phyloP scores from a whole-genome alignment of 495 filamentous ascomycete genomes.

The Evansstolkia leycettana region DNA sequence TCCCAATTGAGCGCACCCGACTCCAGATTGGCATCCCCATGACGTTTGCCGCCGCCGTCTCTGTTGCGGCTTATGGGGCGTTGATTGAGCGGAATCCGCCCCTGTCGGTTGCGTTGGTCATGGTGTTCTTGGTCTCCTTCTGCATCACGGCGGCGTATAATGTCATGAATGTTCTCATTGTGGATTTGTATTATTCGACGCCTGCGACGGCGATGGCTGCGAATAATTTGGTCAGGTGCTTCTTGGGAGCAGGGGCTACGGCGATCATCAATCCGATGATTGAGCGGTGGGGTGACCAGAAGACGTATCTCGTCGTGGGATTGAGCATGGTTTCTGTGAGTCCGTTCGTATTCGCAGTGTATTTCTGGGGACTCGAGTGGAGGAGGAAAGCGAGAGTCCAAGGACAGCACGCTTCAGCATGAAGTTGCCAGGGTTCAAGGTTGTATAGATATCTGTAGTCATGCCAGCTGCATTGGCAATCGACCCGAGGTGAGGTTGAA shows the following conservation, averaged over 20 bases:
- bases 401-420: too few species aligned
- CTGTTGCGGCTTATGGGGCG: slow-evolving; percentile 9
- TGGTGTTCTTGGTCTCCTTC: slow-evolving; percentile 41
- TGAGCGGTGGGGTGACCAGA: slow-evolving; percentile 4
- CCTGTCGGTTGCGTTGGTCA: slow-evolving; percentile 33
- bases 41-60: slow-evolving; percentile 5
- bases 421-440: slow-evolving; percentile 1
- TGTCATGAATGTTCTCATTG: slow-evolving; percentile 26
- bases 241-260: slow-evolving; percentile 50
- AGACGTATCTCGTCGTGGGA: slow-evolving; percentile 12
- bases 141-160: slow-evolving; percentile 42
- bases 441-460: slow-evolving; percentile 1
- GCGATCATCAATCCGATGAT: slow-evolving; percentile 50
- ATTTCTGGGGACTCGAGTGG: slow-evolving; percentile 7
- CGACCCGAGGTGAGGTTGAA: too few species aligned
- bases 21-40: slow-evolving; percentile 28
- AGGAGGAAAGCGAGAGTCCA: slow-evolving; percentile 1
- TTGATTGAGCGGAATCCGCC: slow-evolving; percentile 14
- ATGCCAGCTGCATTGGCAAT: too few species aligned
- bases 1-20: slow-evolving; percentile 33
- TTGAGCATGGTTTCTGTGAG: slow-evolving; percentile 3
- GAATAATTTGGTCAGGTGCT: slow-evolving; percentile 56
- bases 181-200: slow-evolving; percentile 48
- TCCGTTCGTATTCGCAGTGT: slow-evolving; percentile 12
- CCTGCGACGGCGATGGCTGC: slow-evolving; percentile 55